Evolutionary conservation across 1,284 basidiomycete species (phyloP).

Genomic region (Tilletia setariae): DNA sequence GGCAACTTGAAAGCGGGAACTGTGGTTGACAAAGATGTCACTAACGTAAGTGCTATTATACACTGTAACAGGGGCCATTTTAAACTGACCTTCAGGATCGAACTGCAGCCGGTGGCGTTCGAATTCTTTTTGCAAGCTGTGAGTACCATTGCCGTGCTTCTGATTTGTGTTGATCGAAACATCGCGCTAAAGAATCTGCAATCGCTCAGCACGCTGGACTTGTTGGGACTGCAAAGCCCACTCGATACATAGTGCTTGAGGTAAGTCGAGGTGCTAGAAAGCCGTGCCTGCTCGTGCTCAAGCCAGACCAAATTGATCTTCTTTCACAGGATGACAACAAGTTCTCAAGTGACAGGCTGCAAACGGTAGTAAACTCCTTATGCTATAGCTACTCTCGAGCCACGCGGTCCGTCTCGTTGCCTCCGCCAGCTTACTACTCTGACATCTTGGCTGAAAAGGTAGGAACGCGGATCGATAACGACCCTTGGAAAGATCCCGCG

Average conservation of each 20-base stretch:
- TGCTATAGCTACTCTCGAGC: constrained; percentile 57
- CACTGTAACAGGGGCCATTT: too few relatives aligned
- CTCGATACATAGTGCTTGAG: constrained; percentile 52
- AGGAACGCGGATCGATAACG: too few relatives aligned
- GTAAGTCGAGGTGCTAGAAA: background rate
- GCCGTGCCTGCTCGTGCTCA: background rate
- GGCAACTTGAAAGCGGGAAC: constrained; percentile 58
- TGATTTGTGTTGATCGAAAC: constrained; percentile 33
- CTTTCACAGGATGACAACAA: constrained; percentile 53
- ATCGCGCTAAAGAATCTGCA: constrained; percentile 44
- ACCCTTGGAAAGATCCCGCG: too few relatives aligned
- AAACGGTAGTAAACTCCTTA: constrained; percentile 53
- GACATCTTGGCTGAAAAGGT: constrained; percentile 55
- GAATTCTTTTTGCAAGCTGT: constrained; percentile 48
- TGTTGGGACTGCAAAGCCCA: constrained; percentile 56
- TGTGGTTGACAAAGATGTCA: constrained; percentile 55
- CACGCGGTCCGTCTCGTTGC: constrained; percentile 55
- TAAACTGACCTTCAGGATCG: too few relatives aligned
- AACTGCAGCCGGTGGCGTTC: constrained; percentile 57
- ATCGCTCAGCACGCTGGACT: constrained; percentile 48
- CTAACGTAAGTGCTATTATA: constrained; percentile 9
- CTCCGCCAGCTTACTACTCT: constrained; percentile 57
- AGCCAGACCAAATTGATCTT: background rate
- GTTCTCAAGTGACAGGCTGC: constrained; percentile 50
- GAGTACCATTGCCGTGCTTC: background rate